Percentiles rank a stretch among this genome's conserved stretches.
phyloP scores from a whole-genome alignment of 768 basidiomycete genomes.

The Ephemerocybe angulata region DNA sequence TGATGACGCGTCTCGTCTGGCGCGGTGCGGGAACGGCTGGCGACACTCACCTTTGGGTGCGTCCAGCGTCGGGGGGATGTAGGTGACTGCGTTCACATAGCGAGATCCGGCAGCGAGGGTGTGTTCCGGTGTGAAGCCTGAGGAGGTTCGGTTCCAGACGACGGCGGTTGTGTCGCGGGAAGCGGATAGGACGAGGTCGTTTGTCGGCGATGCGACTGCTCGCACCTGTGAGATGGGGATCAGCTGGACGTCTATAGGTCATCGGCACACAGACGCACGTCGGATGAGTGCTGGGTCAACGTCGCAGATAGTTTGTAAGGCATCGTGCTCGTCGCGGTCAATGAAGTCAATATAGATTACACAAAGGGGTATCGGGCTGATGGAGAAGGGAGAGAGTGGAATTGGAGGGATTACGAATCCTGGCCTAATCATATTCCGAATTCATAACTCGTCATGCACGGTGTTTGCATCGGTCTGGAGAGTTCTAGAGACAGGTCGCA shows the following conservation, averaged over 20 bases:
- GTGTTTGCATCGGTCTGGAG: background rate
- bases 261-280: conserved; percentile 19
- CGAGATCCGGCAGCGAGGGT: conserved; percentile 64
- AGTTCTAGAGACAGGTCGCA: background rate
- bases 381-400: no score
- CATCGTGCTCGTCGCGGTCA: conserved; percentile 18
- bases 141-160: conserved; percentile 63
- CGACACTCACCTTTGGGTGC: conserved; percentile 58
- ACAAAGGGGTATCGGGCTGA: background rate
- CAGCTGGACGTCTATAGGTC: conserved; percentile 4
- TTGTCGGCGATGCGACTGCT: conserved; percentile 69
- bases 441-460: no score
- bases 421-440: background rate
- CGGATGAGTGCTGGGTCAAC: conserved; percentile 28
- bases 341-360: conserved; percentile 3
- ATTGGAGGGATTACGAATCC: conserved; percentile 2
- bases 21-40: background rate
- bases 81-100: conserved; percentile 80
- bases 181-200: conserved; percentile 79
- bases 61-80: conserved; percentile 64
- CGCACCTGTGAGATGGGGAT: conserved; percentile 59
- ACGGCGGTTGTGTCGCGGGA: conserved; percentile 92
- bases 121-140: conserved; percentile 50
- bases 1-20: conserved; percentile 11
- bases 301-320: conserved; percentile 32